These are phyloP conservation scores for Acer saccharum DNA, from an alignment of 345 rosid genomes.

Conservation along the genomic window DNA sequence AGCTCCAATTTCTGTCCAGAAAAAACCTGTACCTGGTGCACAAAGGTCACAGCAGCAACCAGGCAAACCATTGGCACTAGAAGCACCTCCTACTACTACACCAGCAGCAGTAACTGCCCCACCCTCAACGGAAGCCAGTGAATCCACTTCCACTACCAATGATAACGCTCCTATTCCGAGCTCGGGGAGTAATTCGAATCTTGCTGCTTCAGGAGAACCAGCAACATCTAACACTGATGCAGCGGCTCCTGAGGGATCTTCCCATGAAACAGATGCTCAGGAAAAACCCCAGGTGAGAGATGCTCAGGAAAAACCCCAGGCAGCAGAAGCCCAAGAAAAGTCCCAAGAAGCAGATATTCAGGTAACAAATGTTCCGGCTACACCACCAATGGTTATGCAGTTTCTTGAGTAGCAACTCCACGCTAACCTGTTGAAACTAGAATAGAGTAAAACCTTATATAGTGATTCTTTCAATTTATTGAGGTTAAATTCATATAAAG, in stretches of 20 bases:
- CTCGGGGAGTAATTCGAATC: conserved; percentile 37
- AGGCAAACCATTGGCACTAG: conserved; percentile 53
- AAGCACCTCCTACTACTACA: conserved; percentile 55
- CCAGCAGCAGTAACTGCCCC: conserved; percentile 37
- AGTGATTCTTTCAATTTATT: conserved; percentile 14
- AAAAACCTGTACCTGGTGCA: conserved; percentile 52
- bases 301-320: conserved; percentile 18
- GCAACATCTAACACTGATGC: conserved; percentile 24
- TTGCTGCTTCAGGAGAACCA: conserved; percentile 30
- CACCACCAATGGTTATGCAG: conserved; percentile 20
- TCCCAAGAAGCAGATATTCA: conserved; percentile 24
- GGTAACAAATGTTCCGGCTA: conserved; percentile 23
- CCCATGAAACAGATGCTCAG: conserved; percentile 31
- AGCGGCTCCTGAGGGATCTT: conserved; percentile 17
- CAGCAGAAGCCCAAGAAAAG: conserved; percentile 28
- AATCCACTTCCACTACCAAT: conserved; percentile 38
- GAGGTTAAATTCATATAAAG: not conserved
- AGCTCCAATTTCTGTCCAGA: conserved; percentile 68
- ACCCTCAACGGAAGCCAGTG: conserved; percentile 34
- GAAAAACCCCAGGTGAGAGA: conserved; percentile 15
- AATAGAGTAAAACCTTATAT: not conserved
- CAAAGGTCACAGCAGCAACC: conserved; percentile 62
- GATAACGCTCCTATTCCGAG: conserved; percentile 33
- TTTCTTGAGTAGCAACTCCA: not conserved
- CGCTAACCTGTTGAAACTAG: not conserved